These are phyloP conservation scores for Pyrus bretschneideri DNA, from an alignment of 306 rosid genomes.

Conservation along the genomic window DNA sequence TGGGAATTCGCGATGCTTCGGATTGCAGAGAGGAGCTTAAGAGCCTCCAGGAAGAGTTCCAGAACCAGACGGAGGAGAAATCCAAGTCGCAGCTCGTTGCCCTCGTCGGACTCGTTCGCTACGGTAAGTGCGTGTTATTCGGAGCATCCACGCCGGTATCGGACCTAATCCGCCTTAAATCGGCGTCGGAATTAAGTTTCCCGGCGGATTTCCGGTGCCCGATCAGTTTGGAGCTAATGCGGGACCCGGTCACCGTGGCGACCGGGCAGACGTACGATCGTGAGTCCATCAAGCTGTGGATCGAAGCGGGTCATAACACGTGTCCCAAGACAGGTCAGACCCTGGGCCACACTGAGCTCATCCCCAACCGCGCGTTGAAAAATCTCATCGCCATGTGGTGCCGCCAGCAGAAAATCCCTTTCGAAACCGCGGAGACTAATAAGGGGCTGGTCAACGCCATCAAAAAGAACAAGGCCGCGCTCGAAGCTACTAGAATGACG, in stretches of 20 bases:
- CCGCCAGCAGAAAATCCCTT: conserved; percentile 60
- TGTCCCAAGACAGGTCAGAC: conserved; percentile 93
- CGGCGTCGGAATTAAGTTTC: conserved; percentile 28
- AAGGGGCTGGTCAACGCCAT: conserved; percentile 32
- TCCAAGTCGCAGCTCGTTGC: conserved; percentile 50
- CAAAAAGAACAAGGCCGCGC: conserved; percentile 52
- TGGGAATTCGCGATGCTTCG: conserved; percentile 52
- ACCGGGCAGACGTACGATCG: conserved; percentile 97
- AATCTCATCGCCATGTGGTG: conserved; percentile 81
- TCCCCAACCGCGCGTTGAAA: conserved; percentile 59
- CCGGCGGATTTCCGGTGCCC: conserved; percentile 85
- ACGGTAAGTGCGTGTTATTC: conserved; percentile 71
- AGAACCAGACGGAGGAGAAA: conserved; percentile 55
- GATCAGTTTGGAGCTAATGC: conserved; percentile 69
- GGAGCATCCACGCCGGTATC: conserved; percentile 51
- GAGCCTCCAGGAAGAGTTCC: conserved; percentile 62
- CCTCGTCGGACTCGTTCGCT: conserved; percentile 75
- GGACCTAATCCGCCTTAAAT: conserved; percentile 7
- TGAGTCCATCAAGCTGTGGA: conserved; percentile 60
- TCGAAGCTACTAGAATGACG: conserved; percentile 75
- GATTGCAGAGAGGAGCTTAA: conserved; percentile 72
- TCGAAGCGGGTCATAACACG: conserved; percentile 82
- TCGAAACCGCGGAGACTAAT: conserved; percentile 26
- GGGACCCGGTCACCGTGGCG: conserved; percentile 83
- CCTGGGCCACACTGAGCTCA: conserved; percentile 56